Base-by-base conservation (phyloP, 2,329 filamentous ascomycete genomes). In the Elsinoe australis region DNA sequence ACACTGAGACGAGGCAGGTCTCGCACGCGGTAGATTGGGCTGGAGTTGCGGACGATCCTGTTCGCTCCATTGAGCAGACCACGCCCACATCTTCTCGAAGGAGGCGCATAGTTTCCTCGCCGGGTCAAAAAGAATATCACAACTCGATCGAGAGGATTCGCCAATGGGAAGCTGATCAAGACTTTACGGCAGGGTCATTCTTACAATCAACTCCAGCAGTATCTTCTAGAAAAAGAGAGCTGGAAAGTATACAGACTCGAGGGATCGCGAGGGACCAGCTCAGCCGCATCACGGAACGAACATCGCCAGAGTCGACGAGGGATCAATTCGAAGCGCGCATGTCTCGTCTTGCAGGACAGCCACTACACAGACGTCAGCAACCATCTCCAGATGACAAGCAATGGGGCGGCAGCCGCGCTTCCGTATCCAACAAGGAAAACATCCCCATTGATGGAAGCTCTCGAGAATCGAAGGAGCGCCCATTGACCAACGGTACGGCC, bases 161-260 rank as follows among this genome's bases (percentile, higher is more conserved):
- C 15, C 56, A 62, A 18, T 65, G 60, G 63, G 64, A 68, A 47
- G 52, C 61, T 8, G 64, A 64, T 7, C 64, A 70, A 12, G 70
- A 73, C 28, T 65, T 74, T 49, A 67, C 69, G 47, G 63, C 66
- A 15, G 65, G 62, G 14, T 71, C 69, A 10, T 56, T 74, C 31
- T 64, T 73, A 4, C 67, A 68, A 3, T 73, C 71, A 3, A 74
- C 71, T 2, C 71, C 72, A 10, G 64, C 64, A 10, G 56, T 68
- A 4, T 42, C 52, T 17, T 61, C 63, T n/a, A 59, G 66, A 56
- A 70, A 66, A 52, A 59, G 63, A 14, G 70, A 72, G 51, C 61
- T 67, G 10, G 64, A 69, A 46, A 61, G 55, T 14, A 49, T 67
- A 21, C 64, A 62, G 49, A 61, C 63, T 46, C 60, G 61, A 44